Conservation (phyloP, 176 grass and related monocot species). For the Cenchrus purpureus region DNA sequence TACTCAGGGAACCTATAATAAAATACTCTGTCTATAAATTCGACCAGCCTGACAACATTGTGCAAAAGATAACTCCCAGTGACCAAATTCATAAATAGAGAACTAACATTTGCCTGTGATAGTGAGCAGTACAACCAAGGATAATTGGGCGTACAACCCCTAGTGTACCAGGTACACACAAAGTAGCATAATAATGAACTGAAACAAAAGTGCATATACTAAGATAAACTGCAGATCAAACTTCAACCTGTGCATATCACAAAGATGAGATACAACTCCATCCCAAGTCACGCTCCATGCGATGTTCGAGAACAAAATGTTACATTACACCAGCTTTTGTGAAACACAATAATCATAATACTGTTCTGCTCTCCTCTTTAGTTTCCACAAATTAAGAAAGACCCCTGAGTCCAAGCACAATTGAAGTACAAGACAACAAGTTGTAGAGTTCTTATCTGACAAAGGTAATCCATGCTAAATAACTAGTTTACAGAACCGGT, state of each 20-base stretch:
- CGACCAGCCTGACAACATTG: not conserved
- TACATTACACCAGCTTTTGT: conserved; percentile 45
- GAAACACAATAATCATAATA: conserved; percentile 49
- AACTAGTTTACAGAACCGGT: conserved; percentile 34
- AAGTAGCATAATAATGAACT: conserved; percentile 27
- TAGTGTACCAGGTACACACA: conserved; percentile 7
- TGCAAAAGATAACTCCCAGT: not conserved
- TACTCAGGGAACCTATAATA: not conserved
- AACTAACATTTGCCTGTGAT: conserved; percentile 6
- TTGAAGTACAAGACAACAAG: conserved; percentile 51
- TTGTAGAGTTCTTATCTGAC: conserved; percentile 36
- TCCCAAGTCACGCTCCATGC: conserved; percentile 48
- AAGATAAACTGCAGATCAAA: conserved; percentile 47
- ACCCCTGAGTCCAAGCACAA: conserved; percentile 53
- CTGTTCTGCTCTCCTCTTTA: conserved; percentile 51
- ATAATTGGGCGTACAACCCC: not conserved
- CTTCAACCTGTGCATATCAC: conserved; percentile 39
- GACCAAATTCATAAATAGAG: not conserved
- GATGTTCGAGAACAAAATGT: conserved; percentile 42
- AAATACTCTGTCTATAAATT: not conserved
- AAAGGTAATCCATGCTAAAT: conserved; percentile 45
- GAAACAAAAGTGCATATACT: conserved; percentile 35
- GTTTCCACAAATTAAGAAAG: conserved; percentile 57
- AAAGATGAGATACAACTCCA: conserved; percentile 51
- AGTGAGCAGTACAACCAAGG: conserved; percentile 16